Percentiles rank a stretch among this genome's conserved stretches.
Evolutionary conservation across 2,329 filamentous ascomycete species (phyloP).

Genomic region (Celoporthe dispersa): DNA sequence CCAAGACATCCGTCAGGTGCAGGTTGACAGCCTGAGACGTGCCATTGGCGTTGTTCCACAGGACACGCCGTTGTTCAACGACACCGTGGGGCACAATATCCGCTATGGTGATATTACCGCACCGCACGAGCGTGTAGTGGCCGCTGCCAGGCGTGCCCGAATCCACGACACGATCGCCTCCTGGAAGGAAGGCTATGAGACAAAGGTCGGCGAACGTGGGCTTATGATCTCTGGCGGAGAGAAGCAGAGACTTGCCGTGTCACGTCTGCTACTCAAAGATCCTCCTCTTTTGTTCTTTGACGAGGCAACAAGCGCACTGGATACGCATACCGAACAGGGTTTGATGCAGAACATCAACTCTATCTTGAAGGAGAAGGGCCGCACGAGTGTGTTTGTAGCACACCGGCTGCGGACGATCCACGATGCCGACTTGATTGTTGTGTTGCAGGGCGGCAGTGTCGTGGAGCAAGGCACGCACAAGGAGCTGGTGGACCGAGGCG

Average conservation of each 20-base stretch:
- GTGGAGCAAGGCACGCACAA: constrained; percentile 88
- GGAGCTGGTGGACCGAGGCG: constrained; percentile 76
- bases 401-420: constrained; percentile 92
- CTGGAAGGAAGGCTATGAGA: constrained; percentile 89
- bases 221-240: constrained; percentile 97
- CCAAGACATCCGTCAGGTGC: constrained; percentile 86
- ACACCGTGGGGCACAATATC: constrained; percentile 95
- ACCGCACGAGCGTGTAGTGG: constrained; percentile 70
- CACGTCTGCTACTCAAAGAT: constrained; percentile 83
- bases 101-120: constrained; percentile 86
- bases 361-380: constrained; percentile 82
- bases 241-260: constrained; percentile 88
- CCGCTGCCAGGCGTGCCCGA: constrained; percentile 79
- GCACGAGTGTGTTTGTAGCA: constrained; percentile 94
- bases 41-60: constrained; percentile 96
- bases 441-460: constrained; percentile 82
- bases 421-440: constrained; percentile 91
- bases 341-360: constrained; percentile 91
- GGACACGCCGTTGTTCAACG: constrained; percentile 96
- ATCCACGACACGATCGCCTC: constrained; percentile 80
- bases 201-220: constrained; percentile 89
- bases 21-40: constrained; percentile 78
- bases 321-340: constrained; percentile 91
- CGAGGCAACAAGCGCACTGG: constrained; percentile 88
- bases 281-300: constrained; percentile 92